Evolutionary conservation across 805 yeast species (phyloP).

Genomic region (Ogataea paradorogensis): DNA sequence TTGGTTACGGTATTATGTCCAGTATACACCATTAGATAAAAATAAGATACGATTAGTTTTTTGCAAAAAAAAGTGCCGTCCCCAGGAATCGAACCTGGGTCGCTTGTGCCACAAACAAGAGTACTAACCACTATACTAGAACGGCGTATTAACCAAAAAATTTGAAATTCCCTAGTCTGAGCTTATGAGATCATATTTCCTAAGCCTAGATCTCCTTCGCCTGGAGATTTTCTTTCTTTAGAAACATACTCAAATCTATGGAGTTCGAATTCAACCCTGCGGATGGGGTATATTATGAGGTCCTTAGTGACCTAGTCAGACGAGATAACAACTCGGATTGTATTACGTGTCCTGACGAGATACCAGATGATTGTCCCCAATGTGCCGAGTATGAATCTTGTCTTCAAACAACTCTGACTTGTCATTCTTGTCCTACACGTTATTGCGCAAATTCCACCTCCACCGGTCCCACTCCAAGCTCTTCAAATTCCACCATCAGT

Average conservation of each 20-base stretch:
- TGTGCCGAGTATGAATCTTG: constrained; percentile 56
- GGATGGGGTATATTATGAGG: constrained; percentile 12
- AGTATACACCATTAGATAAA: constrained; percentile 7
- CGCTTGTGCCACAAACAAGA: constrained; percentile 31
- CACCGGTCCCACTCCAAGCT: constrained; percentile 1
- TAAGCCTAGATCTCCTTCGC: background rate
- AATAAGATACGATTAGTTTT: too few species aligned
- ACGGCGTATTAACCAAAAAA: constrained; percentile 17
- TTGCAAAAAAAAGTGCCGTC: constrained; percentile 19
- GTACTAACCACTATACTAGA: constrained; percentile 32
- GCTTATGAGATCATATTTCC: too few species aligned
- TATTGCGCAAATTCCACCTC: constrained; percentile 41
- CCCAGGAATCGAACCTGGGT: constrained; percentile 30
- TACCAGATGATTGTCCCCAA: constrained; percentile 47
- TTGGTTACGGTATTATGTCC: constrained; percentile 49
- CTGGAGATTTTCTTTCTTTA: background rate
- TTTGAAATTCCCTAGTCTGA: background rate
- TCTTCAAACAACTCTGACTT: constrained; percentile 52
- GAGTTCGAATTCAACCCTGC: constrained; percentile 1
- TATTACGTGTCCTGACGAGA: constrained; percentile 28
- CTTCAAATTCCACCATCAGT: constrained; percentile 1
- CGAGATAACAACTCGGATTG: constrained; percentile 18
- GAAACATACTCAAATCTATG: constrained; percentile 4
- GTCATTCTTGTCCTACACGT: constrained; percentile 53
- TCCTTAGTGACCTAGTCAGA: constrained; percentile 3